phyloP scores from a whole-genome alignment of 352 stramenopile genomes.

The Pythium aquatile region DNA sequence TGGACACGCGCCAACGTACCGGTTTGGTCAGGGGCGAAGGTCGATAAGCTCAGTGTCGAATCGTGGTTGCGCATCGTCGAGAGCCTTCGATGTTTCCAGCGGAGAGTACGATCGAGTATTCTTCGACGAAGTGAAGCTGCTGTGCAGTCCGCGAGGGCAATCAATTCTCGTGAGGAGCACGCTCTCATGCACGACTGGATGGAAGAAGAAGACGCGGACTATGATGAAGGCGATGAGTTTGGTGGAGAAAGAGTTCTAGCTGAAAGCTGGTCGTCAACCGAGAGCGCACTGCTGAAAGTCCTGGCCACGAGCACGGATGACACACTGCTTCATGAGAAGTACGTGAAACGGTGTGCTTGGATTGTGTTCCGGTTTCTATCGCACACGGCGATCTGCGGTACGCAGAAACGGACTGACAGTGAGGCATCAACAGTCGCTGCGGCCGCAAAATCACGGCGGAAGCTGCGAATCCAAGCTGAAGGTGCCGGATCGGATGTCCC shows the following conservation, averaged over 20 bases:
- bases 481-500: conserved; percentile 21
- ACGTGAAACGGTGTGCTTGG: conserved; percentile 69
- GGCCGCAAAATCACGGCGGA: conserved; percentile 70
- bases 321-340: conserved; percentile 65
- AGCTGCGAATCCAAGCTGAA: conserved; percentile 55
- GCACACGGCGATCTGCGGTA: conserved; percentile 65
- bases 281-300: conserved; percentile 33
- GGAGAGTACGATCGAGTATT: neutral
- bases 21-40: conserved; percentile 40
- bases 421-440: conserved; percentile 68
- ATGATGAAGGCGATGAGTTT: conserved; percentile 24
- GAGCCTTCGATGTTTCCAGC: conserved; percentile 33
- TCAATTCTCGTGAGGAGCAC: conserved; percentile 31
- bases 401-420: conserved; percentile 65
- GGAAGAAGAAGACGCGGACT: conserved; percentile 33
- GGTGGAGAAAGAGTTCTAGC: neutral
- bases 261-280: neutral
- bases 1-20: conserved; percentile 62
- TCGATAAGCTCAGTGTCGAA: conserved; percentile 35
- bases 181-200: conserved; percentile 26
- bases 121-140: neutral
- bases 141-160: conserved; percentile 40
- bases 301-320: conserved; percentile 65
- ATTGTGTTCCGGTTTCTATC: conserved; percentile 82
- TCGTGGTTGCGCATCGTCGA: conserved; percentile 34